phyloP scores from a whole-genome alignment of 2,329 filamentous ascomycete species.

The Purpureocillium lavendulum region DNA sequence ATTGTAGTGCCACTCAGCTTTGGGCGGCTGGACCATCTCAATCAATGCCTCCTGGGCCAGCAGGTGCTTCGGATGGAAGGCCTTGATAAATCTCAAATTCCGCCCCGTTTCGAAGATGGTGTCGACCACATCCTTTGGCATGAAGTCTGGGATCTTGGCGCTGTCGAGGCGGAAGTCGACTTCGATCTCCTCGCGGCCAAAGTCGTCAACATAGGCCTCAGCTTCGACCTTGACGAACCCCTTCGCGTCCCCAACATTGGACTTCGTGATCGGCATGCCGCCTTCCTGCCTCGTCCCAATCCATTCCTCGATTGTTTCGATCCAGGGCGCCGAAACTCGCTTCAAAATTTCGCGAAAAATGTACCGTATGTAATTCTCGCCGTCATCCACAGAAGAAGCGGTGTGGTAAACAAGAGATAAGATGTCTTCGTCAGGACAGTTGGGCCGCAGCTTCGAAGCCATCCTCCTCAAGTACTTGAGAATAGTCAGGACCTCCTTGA shows the following conservation, averaged over 20 bases:
- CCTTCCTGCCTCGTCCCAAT: constrained; percentile 58
- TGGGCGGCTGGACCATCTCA: constrained; percentile 40
- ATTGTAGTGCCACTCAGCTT: constrained; percentile 59
- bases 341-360: constrained; percentile 60
- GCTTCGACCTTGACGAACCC: constrained; percentile 54
- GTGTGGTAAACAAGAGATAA: constrained; percentile 54
- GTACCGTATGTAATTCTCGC: constrained; percentile 50
- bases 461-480: constrained; percentile 44
- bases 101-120: constrained; percentile 72
- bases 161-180: constrained; percentile 55
- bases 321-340: constrained; percentile 56
- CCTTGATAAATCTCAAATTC: constrained; percentile 64
- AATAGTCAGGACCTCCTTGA: constrained; percentile 38
- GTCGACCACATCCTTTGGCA: constrained; percentile 60
- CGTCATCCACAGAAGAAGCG: constrained; percentile 55
- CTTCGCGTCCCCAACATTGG: constrained; percentile 33
- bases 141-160: constrained; percentile 61
- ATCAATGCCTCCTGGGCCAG: constrained; percentile 47
- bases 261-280: constrained; percentile 43
- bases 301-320: constrained; percentile 64
- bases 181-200: constrained; percentile 47
- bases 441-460: constrained; percentile 34
- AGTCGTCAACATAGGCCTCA: constrained; percentile 47
- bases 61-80: constrained; percentile 63
- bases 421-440: constrained; percentile 49